A percentile compares a stretch with the other conserved stretches of the same genome.
Evolutionary conservation across 768 basidiomycete genomes (phyloP).

Genomic region (Gautieria morchelliformis): DNA sequence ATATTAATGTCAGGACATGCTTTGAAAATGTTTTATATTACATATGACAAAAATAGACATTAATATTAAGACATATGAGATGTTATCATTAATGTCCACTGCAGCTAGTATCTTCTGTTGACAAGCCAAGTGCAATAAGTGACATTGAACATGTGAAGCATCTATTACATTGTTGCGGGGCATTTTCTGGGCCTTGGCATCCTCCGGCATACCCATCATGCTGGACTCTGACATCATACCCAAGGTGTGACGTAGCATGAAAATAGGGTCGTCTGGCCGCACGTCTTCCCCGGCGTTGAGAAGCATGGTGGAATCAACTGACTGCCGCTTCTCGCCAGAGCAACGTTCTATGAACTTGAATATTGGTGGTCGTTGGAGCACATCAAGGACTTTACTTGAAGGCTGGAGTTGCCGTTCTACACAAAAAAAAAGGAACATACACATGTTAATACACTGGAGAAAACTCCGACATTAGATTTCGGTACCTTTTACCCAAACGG

Average conservation of each 20-base stretch:
- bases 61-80: too few species aligned
- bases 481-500: too few species aligned
- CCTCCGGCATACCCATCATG: constrained; percentile 19
- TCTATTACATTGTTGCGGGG: too few species aligned
- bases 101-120: too few species aligned
- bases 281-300: constrained; percentile 69
- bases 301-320: constrained; percentile 68
- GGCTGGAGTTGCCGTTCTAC: constrained; percentile 66
- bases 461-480: too few species aligned
- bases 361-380: constrained; percentile 64
- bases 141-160: too few species aligned
- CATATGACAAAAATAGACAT: too few species aligned
- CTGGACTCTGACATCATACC: constrained; percentile 56
- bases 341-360: constrained; percentile 57
- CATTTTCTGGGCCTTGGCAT: constrained; percentile 26
- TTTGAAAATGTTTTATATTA: too few species aligned
- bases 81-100: too few species aligned
- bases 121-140: too few species aligned
- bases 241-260: constrained; percentile 77
- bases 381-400: constrained; percentile 77
- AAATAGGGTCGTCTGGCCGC: constrained; percentile 74
- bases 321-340: constrained; percentile 68
- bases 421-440: constrained; percentile 6
- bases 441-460: too few species aligned
- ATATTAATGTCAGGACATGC: too few species aligned